A percentile compares a stretch with the other conserved stretches of the same genome.
These are phyloP conservation scores for Diaporthe longicolla DNA, from an alignment of 2,329 filamentous ascomycete species.

Conservation along the genomic window DNA sequence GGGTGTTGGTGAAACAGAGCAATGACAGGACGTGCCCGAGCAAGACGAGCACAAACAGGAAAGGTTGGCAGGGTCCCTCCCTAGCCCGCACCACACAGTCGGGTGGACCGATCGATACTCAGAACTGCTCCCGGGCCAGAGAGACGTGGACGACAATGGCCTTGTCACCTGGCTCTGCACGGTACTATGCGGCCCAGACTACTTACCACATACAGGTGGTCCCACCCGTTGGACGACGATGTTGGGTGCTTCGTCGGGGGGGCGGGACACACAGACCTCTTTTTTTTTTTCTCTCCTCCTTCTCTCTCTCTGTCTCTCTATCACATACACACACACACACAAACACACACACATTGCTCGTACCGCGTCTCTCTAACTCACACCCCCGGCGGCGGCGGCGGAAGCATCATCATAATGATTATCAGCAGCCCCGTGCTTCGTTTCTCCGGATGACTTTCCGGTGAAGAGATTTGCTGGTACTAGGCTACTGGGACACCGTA, in stretches of 20 bases:
- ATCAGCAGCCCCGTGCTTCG: background rate
- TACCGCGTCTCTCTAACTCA: background rate
- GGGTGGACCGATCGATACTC: constrained; percentile 34
- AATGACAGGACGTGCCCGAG: constrained; percentile 38
- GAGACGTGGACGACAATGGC: constrained; percentile 14
- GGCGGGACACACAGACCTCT: background rate
- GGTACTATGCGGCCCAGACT: constrained; percentile 7
- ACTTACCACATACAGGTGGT: background rate
- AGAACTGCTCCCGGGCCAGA: constrained; percentile 3
- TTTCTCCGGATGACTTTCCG: background rate
- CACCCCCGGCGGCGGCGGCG: background rate
- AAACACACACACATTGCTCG: too few relatives aligned
- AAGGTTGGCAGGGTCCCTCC: constrained; percentile 14
- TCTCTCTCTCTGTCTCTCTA: background rate
- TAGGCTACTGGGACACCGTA: constrained; percentile 1
- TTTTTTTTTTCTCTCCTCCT: too few relatives aligned
- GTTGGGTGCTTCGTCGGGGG: constrained; percentile 15
- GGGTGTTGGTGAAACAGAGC: constrained; percentile 41
- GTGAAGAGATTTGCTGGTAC: constrained; percentile 15
- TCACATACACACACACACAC: too few relatives aligned
- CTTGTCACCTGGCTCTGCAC: constrained; percentile 14
- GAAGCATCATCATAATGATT: too few relatives aligned
- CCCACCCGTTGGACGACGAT: background rate
- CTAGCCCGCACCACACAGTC: constrained; percentile 26
- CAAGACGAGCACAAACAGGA: constrained; percentile 31